Evolutionary conservation across 2,329 filamentous ascomycete genomes (phyloP).

Genomic region (Xylariomycetidae sp.): DNA sequence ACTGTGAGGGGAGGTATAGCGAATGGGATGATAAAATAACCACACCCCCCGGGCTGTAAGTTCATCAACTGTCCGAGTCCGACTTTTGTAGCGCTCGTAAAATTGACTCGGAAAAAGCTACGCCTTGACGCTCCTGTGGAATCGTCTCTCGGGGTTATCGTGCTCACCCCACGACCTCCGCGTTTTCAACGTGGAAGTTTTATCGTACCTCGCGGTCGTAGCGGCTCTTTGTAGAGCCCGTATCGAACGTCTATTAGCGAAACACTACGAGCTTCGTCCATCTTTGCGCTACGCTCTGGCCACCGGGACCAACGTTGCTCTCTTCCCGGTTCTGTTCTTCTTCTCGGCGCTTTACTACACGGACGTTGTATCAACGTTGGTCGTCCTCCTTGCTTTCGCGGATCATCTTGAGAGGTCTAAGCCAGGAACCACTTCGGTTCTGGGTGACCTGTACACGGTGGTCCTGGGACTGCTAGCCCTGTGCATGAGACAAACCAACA

Average conservation of each 20-base stretch:
- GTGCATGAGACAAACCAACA: constrained; percentile 86
- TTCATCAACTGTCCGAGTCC: constrained; percentile 16
- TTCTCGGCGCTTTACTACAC: constrained; percentile 96
- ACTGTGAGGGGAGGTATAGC: constrained; percentile 68
- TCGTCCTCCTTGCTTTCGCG: constrained; percentile 67
- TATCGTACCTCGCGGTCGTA: constrained; percentile 37
- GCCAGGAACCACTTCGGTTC: constrained; percentile 23
- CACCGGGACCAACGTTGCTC: constrained; percentile 70
- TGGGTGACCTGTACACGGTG: constrained; percentile 41
- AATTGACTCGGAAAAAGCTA: constrained; percentile 19
- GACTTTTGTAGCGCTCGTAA: constrained; percentile 18
- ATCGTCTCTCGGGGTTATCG: constrained; percentile 24
- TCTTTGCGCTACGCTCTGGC: constrained; percentile 42
- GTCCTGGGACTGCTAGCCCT: constrained; percentile 62
- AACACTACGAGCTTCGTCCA: not conserved
- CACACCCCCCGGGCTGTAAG: constrained; percentile 81
- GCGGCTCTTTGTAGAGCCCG: constrained; percentile 48
- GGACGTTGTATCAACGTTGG: constrained; percentile 75
- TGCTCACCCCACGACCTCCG: constrained; percentile 43
- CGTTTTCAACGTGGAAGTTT: constrained; percentile 42
- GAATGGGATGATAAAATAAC: constrained; percentile 98
- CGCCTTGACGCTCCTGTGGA: constrained; percentile 37
- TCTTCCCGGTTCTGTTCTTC: constrained; percentile 92
- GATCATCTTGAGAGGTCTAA: constrained; percentile 45
- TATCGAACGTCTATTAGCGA: constrained; percentile 21